A percentile compares a stretch with the other conserved stretches of the same genome.
Conservation (phyloP, 2,329 filamentous ascomycete genomes). For the Thielaviopsis euricoi region DNA sequence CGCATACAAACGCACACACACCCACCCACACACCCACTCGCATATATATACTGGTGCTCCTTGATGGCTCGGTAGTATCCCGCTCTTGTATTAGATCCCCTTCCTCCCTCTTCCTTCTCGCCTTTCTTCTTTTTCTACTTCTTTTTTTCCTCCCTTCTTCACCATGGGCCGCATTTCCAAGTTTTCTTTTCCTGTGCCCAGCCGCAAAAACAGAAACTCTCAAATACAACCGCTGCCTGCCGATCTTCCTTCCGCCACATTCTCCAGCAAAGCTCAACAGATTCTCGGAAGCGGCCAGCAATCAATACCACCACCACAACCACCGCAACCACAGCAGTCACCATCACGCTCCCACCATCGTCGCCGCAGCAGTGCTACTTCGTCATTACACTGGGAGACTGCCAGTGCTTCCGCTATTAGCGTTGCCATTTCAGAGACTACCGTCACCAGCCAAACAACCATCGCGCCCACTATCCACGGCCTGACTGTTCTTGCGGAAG, state of each 20-base stretch:
- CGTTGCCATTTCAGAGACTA: slow-evolving; percentile 6
- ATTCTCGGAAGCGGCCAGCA: slow-evolving; percentile 5
- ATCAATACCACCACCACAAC: background rate
- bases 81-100: background rate
- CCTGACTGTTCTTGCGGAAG: slow-evolving; percentile 8
- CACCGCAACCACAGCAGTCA: background rate
- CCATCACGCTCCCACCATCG: slow-evolving; percentile 8
- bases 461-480: background rate
- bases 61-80: slow-evolving; percentile 10
- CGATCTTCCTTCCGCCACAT: slow-evolving; percentile 1
- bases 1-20: too few relatives aligned
- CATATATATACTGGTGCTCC: slow-evolving; percentile 2
- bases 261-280: slow-evolving; percentile 7
- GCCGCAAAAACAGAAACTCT: slow-evolving; percentile 9
- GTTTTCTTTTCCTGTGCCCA: slow-evolving; percentile 11
- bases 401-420: slow-evolving; percentile 6
- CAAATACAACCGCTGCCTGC: slow-evolving; percentile 6
- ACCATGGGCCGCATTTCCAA: slow-evolving; percentile 11
- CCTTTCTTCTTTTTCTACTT: background rate
- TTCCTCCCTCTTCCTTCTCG: background rate
- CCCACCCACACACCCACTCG: too few relatives aligned
- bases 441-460: slow-evolving; percentile 4
- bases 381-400: slow-evolving; percentile 7
- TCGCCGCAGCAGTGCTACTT: slow-evolving; percentile 6
- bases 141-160: slow-evolving; percentile 1